phyloP scores from a whole-genome alignment of 257 asterid genomes.

The Avicennia marina region DNA sequence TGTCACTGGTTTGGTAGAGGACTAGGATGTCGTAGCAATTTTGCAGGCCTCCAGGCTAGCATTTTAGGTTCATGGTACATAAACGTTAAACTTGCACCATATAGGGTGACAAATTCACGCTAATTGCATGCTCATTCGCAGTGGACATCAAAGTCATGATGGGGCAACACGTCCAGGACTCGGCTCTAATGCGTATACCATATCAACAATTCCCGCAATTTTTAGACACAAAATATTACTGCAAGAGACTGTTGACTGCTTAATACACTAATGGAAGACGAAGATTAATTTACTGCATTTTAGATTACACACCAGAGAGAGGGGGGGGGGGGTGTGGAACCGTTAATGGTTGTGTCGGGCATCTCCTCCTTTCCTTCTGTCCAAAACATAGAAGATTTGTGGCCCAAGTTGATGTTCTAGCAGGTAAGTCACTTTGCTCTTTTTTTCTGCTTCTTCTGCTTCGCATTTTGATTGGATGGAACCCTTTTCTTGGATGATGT shows the following conservation, averaged over 20 bases:
- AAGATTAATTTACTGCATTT: neutral
- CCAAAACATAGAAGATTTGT: neutral
- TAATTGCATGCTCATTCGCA: neutral
- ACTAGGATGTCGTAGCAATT: neutral
- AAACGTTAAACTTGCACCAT: neutral
- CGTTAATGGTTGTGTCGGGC: neutral
- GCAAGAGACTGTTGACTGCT: neutral
- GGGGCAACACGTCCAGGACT: neutral
- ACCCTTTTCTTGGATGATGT: conserved; percentile 33
- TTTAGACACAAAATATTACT: neutral
- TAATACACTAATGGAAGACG: neutral
- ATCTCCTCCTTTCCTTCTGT: neutral
- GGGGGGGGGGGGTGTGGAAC: too few species aligned
- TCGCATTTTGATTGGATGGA: conserved; percentile 31
- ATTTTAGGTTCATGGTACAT: neutral
- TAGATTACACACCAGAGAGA: conserved; percentile 10
- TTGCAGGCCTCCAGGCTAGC: neutral
- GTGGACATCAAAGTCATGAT: too few species aligned
- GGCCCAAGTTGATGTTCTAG: neutral
- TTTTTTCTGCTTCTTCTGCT: conserved; percentile 45
- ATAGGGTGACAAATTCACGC: neutral
- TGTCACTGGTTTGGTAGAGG: neutral
- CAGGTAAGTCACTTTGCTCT: conserved; percentile 37
- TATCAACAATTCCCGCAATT: neutral
- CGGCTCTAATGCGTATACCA: neutral